Percentiles rank a stretch among this genome's conserved stretches.
Conservation (phyloP, 2,329 filamentous ascomycete species). For the Cephalotrichum gorgonifer region DNA sequence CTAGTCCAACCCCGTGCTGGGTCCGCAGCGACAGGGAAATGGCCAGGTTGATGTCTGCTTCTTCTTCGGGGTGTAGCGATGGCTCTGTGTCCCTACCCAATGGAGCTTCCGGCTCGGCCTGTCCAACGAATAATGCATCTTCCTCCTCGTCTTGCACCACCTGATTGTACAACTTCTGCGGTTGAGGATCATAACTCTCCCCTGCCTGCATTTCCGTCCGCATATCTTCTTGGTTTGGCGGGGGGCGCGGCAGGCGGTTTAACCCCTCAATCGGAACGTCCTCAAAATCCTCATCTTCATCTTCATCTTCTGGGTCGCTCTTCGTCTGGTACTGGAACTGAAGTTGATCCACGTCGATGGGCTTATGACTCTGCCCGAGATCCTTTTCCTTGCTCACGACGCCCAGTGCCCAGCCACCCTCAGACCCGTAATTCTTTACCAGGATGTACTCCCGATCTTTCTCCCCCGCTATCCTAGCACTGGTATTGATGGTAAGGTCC, state of each 20-base stretch:
- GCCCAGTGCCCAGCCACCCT: slow-evolving; percentile 91
- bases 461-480: slow-evolving; percentile 67
- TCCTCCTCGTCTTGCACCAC: slow-evolving; percentile 15
- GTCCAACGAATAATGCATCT: slow-evolving; percentile 43
- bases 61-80: slow-evolving; percentile 25
- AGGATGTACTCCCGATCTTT: slow-evolving; percentile 89
- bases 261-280: slow-evolving; percentile 86
- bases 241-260: slow-evolving; percentile 63
- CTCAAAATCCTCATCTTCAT: slow-evolving; percentile 76
- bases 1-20: slow-evolving; percentile 34
- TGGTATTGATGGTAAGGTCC: slow-evolving; percentile 54
- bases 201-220: not conserved
- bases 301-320: slow-evolving; percentile 51
- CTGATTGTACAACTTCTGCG: slow-evolving; percentile 17
- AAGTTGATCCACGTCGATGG: slow-evolving; percentile 78
- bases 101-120: slow-evolving; percentile 11
- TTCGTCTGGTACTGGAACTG: slow-evolving; percentile 45
- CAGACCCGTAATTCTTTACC: slow-evolving; percentile 88
- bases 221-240: slow-evolving; percentile 9
- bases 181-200: slow-evolving; percentile 7
- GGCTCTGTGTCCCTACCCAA: slow-evolving; percentile 9
- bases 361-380: slow-evolving; percentile 68
- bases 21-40: slow-evolving; percentile 76
- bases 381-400: slow-evolving; percentile 83
- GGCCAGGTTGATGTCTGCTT: slow-evolving; percentile 62